These are phyloP conservation scores for Pelargonium nanum DNA, from an alignment of 345 rosid genomes.

Conservation along the genomic window DNA sequence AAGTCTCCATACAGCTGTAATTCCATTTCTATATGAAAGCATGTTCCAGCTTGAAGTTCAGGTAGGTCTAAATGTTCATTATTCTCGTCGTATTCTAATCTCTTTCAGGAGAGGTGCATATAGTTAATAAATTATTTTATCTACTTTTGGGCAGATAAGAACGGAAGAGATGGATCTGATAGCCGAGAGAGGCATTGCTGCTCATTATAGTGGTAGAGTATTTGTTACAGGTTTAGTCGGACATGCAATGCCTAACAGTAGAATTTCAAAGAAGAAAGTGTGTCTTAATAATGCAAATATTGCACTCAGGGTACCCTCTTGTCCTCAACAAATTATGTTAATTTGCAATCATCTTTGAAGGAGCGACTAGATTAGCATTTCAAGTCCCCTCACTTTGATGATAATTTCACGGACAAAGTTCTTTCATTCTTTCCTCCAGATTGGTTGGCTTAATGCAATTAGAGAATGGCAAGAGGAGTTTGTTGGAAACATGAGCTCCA, in stretches of 20 bases:
- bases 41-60: conserved; percentile 84
- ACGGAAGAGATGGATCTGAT: conserved; percentile 98
- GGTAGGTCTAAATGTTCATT: conserved; percentile 27
- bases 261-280: conserved; percentile 63
- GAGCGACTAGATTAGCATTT: conserved; percentile 1
- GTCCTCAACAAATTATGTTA: neutral
- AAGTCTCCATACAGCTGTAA: conserved; percentile 87
- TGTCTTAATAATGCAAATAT: conserved; percentile 85
- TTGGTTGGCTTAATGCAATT: conserved; percentile 96
- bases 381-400: conserved; percentile 16
- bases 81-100: neutral
- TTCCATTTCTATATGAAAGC: conserved; percentile 85
- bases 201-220: conserved; percentile 88
- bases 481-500: conserved; percentile 98
- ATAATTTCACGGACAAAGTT: conserved; percentile 19
- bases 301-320: conserved; percentile 68
- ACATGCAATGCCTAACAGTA: conserved; percentile 51
- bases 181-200: conserved; percentile 96
- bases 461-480: conserved; percentile 99
- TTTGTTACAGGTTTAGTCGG: conserved; percentile 68
- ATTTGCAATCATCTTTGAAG: neutral
- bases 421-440: conserved; percentile 33
- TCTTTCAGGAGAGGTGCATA: neutral
- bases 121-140: too few species aligned
- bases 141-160: conserved; percentile 54